Percentiles rank a stretch among this genome's conserved stretches.
phyloP scores from a whole-genome alignment of 2,329 filamentous ascomycete species.

The Apiospora sp. region DNA sequence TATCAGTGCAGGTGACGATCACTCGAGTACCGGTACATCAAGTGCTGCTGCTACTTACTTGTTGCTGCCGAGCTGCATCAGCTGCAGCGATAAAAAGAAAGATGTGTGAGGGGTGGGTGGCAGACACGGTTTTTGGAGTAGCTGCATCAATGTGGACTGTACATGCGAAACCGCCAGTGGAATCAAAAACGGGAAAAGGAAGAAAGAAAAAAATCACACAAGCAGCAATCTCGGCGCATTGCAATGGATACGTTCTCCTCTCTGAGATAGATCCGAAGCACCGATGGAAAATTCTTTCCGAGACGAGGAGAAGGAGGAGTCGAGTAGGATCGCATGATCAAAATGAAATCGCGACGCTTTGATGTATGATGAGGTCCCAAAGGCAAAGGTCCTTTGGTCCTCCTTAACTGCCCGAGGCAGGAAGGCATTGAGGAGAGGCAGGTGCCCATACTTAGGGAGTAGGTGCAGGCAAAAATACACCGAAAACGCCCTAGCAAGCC shows the following conservation, averaged over 20 bases:
- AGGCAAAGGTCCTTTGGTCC: too few species aligned
- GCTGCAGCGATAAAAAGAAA: background rate
- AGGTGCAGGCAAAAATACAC: background rate
- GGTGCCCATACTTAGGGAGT: too few species aligned
- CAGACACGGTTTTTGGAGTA: background rate
- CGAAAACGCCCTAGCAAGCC: background rate
- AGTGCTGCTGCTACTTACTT: background rate
- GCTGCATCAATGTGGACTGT: background rate
- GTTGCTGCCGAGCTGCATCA: background rate
- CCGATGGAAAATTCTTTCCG: background rate
- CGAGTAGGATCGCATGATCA: background rate
- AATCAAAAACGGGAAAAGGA: background rate
- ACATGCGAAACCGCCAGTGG: background rate
- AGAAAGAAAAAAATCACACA: background rate
- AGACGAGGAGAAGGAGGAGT: background rate
- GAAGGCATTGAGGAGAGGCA: too few species aligned
- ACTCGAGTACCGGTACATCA: background rate
- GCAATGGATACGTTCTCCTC: background rate
- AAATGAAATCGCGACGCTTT: background rate
- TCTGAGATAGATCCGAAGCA: slow-evolving; percentile 3
- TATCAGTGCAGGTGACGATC: background rate
- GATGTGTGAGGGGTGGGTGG: background rate
- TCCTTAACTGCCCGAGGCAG: too few species aligned
- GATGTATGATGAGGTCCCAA: background rate
- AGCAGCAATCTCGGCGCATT: background rate